phyloP scores from a whole-genome alignment of 345 rosid genomes.

The Cardiospermum halicacabum region DNA sequence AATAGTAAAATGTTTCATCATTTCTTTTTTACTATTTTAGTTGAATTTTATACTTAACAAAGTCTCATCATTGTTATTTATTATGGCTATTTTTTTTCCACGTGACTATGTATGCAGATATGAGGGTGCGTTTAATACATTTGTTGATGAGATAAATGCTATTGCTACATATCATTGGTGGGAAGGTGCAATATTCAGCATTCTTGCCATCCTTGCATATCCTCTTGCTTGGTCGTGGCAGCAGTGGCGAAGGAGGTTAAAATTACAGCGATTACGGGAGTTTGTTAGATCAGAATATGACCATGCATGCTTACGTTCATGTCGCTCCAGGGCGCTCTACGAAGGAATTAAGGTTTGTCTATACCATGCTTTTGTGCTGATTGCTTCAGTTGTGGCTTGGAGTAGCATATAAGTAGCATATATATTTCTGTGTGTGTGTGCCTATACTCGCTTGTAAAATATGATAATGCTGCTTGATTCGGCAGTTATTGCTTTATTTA shows the following conservation, averaged over 20 bases:
- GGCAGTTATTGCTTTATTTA: neutral
- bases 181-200: constrained; percentile 93
- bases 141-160: constrained; percentile 95
- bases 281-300: constrained; percentile 98
- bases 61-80: neutral
- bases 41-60: neutral
- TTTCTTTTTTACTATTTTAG: constrained; percentile 4
- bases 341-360: constrained; percentile 94
- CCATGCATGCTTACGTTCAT: constrained; percentile 95
- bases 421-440: too few relatives aligned
- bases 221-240: constrained; percentile 99
- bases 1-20: constrained; percentile 25
- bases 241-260: constrained; percentile 86
- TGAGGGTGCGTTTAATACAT: constrained; percentile 89
- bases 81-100: neutral
- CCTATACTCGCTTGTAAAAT: too few relatives aligned
- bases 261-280: constrained; percentile 85
- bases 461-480: too few relatives aligned
- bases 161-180: constrained; percentile 98
- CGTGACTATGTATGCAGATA: constrained; percentile 49
- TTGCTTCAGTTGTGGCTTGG: neutral
- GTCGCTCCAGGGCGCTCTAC: constrained; percentile 97
- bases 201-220: constrained; percentile 72
- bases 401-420: neutral
- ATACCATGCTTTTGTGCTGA: constrained; percentile 9